Evolutionary conservation across 441 rosid genomes (phyloP).

Genomic region (Eruca vesicaria): DNA sequence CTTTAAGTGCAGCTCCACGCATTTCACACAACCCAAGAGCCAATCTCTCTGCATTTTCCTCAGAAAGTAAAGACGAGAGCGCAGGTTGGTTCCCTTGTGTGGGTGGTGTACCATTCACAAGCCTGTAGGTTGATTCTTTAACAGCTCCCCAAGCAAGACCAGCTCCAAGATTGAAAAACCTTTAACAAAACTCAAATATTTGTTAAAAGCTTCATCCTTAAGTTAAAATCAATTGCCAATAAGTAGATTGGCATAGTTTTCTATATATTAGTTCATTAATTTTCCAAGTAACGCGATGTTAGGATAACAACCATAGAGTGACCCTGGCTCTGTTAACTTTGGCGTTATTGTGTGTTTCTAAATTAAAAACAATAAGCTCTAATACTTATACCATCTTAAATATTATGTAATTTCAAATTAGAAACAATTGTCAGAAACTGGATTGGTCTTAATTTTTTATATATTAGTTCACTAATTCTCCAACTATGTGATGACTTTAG

Average conservation of each 20-base stretch:
- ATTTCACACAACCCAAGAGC: slow-evolving; percentile 86
- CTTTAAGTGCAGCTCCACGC: slow-evolving; percentile 98
- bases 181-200: slow-evolving; percentile 42
- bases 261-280: no score
- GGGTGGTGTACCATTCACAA: slow-evolving; percentile 61
- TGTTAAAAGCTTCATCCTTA: background rate
- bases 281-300: background rate
- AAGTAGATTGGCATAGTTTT: no score
- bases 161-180: slow-evolving; percentile 98
- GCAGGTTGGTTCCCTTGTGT: slow-evolving; percentile 62
- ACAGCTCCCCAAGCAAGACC: slow-evolving; percentile 95
- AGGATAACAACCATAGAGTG: background rate
- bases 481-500: background rate
- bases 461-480: background rate
- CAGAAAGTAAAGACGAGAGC: slow-evolving; percentile 68
- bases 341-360: no score
- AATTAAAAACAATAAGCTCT: no score
- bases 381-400: no score
- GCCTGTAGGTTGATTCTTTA: slow-evolving; percentile 86
- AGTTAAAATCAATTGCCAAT: no score
- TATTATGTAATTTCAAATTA: background rate
- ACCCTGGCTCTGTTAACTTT: background rate
- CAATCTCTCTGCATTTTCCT: slow-evolving; percentile 88
- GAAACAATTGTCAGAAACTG: background rate
- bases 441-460: background rate